Percentiles rank a stretch among this genome's conserved stretches.
Evolutionary conservation across 2,329 filamentous ascomycete species (phyloP).

Genomic region (Penicillium glabrum): DNA sequence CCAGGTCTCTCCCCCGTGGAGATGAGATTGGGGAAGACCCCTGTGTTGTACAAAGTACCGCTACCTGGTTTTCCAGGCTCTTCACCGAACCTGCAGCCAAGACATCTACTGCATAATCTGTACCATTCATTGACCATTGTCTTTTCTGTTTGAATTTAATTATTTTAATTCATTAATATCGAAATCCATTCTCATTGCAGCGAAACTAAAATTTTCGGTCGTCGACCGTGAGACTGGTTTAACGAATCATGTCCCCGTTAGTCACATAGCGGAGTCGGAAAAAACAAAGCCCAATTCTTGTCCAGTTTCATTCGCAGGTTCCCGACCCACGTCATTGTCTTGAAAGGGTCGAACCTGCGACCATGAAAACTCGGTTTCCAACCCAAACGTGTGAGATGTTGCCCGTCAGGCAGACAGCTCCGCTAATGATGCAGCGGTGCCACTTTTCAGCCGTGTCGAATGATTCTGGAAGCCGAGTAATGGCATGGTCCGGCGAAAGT

Average conservation of each 20-base stretch:
- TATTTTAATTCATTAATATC: neutral
- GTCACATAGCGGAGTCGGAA: neutral
- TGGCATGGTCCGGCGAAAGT: neutral
- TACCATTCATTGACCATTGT: neutral
- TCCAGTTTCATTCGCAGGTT: neutral
- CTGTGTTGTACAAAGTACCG: neutral
- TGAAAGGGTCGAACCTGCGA: neutral
- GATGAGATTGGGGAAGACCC: neutral
- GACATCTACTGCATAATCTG: neutral
- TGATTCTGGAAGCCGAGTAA: neutral
- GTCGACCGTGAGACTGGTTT: neutral
- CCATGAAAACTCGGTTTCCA: neutral
- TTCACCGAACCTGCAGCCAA: neutral
- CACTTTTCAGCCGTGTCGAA: neutral
- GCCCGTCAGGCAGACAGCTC: neutral
- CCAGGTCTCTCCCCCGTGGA: neutral
- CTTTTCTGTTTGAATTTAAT: neutral
- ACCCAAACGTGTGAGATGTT: neutral
- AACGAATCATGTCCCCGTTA: neutral
- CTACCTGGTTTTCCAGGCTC: neutral
- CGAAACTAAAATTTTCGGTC: neutral
- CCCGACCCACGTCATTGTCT: neutral
- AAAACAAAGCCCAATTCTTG: neutral
- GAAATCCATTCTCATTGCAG: neutral
- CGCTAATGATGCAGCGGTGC: neutral